Evolutionary conservation across 2,329 filamentous ascomycete genomes (phyloP).

Genomic region (Sclerotinia glacialis): DNA sequence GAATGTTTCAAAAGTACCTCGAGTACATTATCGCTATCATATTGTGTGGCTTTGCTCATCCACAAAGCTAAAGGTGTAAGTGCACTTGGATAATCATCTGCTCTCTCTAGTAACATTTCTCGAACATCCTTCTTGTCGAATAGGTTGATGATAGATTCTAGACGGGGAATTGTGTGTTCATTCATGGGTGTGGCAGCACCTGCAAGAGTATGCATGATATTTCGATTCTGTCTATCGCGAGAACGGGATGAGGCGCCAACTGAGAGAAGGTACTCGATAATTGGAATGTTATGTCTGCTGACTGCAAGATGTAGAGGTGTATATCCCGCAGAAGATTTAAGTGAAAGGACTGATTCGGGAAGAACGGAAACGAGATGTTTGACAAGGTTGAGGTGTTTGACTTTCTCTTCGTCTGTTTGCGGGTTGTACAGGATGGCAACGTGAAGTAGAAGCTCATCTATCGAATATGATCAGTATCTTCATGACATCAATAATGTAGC

Average conservation of each 20-base stretch:
- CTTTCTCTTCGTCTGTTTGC: slow-evolving; percentile 29
- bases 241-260: slow-evolving; percentile 67
- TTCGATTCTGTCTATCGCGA: slow-evolving; percentile 60
- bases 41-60: slow-evolving; percentile 40
- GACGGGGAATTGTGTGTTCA: slow-evolving; percentile 32
- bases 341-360: slow-evolving; percentile 58
- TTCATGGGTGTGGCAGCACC: background rate
- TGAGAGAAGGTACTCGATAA: slow-evolving; percentile 60
- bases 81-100: slow-evolving; percentile 49
- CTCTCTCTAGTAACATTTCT: slow-evolving; percentile 59
- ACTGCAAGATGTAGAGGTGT: slow-evolving; percentile 72
- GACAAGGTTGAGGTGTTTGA: slow-evolving; percentile 53
- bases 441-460: slow-evolving; percentile 64
- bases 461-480: slow-evolving; percentile 22
- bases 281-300: slow-evolving; percentile 49
- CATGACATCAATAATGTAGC: background rate
- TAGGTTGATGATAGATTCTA: slow-evolving; percentile 53
- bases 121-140: slow-evolving; percentile 56
- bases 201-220: slow-evolving; percentile 63
- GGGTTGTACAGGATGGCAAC: slow-evolving; percentile 53
- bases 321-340: slow-evolving; percentile 54
- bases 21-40: slow-evolving; percentile 34
- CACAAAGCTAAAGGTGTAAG: slow-evolving; percentile 63
- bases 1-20: slow-evolving; percentile 54
- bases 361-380: slow-evolving; percentile 62